Percentiles rank a stretch among this genome's conserved stretches.
Conservation (phyloP, 306 rosid genomes). For the Prunus padus region DNA sequence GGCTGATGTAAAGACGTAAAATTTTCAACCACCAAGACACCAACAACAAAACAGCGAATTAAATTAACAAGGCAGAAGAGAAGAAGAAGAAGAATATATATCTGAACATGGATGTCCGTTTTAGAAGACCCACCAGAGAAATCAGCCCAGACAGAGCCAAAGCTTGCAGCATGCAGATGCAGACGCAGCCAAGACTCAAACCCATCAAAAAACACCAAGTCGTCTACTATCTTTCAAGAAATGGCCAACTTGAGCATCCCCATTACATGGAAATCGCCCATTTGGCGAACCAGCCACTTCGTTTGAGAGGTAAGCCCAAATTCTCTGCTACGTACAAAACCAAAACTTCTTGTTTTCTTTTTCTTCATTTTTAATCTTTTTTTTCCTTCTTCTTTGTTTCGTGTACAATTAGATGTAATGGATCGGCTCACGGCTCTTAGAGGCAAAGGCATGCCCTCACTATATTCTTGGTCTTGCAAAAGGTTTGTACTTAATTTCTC, state of each 20-base stretch:
- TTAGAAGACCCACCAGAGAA: constrained; percentile 47
- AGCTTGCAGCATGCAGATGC: constrained; percentile 40
- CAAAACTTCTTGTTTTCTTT: not conserved
- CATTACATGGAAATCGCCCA: constrained; percentile 77
- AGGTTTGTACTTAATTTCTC: constrained; percentile 35
- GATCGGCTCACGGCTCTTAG: constrained; percentile 69
- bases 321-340: not conserved
- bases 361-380: not conserved
- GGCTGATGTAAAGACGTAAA: not conserved
- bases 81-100: constrained; percentile 3
- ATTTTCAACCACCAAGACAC: not conserved
- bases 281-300: constrained; percentile 65
- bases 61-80: not conserved
- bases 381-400: not conserved
- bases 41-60: not conserved
- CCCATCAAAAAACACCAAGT: constrained; percentile 64
- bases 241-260: constrained; percentile 84
- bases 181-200: constrained; percentile 32
- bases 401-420: constrained; percentile 49
- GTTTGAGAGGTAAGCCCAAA: constrained; percentile 49
- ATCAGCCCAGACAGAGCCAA: constrained; percentile 63
- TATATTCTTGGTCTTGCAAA: constrained; percentile 92
- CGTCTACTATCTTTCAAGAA: constrained; percentile 80
- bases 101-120: constrained; percentile 48
- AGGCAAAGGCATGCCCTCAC: constrained; percentile 81